Conservation (phyloP, 2,329 filamentous ascomycete genomes). For the Clonostachys byssicola region DNA sequence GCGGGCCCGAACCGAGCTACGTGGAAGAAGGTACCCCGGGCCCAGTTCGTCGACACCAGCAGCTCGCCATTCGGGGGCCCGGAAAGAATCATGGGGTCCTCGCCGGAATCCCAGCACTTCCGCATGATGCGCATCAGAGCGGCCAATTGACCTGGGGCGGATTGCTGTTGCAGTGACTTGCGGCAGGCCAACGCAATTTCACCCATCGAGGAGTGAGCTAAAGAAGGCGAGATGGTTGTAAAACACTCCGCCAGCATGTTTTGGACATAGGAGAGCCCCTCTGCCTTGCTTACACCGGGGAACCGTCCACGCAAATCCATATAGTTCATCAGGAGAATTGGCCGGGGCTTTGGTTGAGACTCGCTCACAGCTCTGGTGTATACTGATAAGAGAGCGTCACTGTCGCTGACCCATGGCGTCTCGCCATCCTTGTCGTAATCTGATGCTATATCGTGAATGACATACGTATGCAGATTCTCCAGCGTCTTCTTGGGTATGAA, state of each 20-base stretch:
- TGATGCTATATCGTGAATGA: not conserved
- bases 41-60: slow-evolving; percentile 31
- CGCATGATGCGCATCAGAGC: slow-evolving; percentile 17
- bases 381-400: slow-evolving; percentile 39
- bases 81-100: slow-evolving; percentile 14
- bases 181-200: slow-evolving; percentile 21
- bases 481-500: slow-evolving; percentile 24
- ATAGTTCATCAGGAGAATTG: slow-evolving; percentile 14
- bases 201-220: slow-evolving; percentile 13
- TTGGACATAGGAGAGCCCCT: slow-evolving; percentile 14
- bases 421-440: not conserved
- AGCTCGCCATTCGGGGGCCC: slow-evolving; percentile 23
- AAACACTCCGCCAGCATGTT: slow-evolving; percentile 14
- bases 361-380: slow-evolving; percentile 14
- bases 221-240: slow-evolving; percentile 12
- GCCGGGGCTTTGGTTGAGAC: slow-evolving; percentile 8
- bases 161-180: slow-evolving; percentile 22
- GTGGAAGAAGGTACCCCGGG: slow-evolving; percentile 24
- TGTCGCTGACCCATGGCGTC: slow-evolving; percentile 35
- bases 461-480: slow-evolving; percentile 1
- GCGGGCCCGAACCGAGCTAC: slow-evolving; percentile 27
- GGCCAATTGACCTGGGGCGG: slow-evolving; percentile 22
- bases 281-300: slow-evolving; percentile 5
- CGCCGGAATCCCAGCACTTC: slow-evolving; percentile 7
- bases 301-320: slow-evolving; percentile 19